Conservation (phyloP, 2,329 filamentous ascomycete genomes). For the Dactylella cylindrospora region DNA sequence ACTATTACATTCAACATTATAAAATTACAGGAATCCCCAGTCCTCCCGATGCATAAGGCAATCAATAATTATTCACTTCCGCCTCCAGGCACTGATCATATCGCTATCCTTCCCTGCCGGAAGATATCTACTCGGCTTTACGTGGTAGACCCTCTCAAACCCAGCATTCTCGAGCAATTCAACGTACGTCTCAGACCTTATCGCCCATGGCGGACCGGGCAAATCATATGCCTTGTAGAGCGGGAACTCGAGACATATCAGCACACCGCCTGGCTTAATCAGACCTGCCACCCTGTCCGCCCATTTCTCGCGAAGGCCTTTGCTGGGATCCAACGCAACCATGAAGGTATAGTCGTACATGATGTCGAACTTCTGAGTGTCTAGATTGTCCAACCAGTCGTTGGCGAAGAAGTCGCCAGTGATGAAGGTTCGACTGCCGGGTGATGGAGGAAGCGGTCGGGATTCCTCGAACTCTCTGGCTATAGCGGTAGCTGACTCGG, state of each 20-base stretch:
- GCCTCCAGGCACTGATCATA: constrained; percentile 51
- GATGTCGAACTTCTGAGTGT: constrained; percentile 54
- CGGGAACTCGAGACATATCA: constrained; percentile 55
- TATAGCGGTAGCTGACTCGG: constrained; percentile 55
- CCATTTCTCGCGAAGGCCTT: constrained; percentile 58
- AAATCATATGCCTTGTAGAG: constrained; percentile 52
- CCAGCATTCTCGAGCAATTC: constrained; percentile 35
- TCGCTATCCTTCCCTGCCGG: constrained; percentile 51
- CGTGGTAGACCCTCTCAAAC: constrained; percentile 50
- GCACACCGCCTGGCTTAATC: constrained; percentile 49
- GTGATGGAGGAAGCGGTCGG: constrained; percentile 11
- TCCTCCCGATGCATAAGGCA: too few relatives aligned
- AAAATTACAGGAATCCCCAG: too few relatives aligned
- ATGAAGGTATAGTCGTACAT: constrained; percentile 59
- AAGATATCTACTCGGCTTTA: constrained; percentile 51
- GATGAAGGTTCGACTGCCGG: constrained; percentile 19
- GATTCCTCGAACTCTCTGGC: constrained; percentile 36
- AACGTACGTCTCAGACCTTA: constrained; percentile 47
- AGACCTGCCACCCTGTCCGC: constrained; percentile 56
- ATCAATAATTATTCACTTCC: constrained; percentile 27
- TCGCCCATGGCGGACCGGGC: constrained; percentile 53
- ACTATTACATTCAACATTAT: too few relatives aligned
- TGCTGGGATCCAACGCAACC: constrained; percentile 61
- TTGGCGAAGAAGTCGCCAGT: constrained; percentile 34
- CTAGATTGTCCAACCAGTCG: constrained; percentile 17